phyloP scores from a whole-genome alignment of 2,329 filamentous ascomycete species.

The Pseudovirgaria hyperparasitica region DNA sequence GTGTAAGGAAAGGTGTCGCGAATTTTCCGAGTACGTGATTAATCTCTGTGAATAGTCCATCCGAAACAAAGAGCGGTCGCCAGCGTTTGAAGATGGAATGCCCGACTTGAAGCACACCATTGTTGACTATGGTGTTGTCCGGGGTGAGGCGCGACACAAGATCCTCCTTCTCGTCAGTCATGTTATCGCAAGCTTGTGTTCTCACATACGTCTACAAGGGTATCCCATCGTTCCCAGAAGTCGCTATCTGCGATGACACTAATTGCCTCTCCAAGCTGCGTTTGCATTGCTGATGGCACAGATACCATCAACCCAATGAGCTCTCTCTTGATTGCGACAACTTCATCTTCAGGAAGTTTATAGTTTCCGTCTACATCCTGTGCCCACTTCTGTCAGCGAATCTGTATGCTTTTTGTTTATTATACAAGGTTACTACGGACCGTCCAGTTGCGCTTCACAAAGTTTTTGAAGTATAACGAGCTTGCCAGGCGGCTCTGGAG shows the following conservation, averaged over 20 bases:
- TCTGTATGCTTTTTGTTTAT: not conserved
- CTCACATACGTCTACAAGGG: slow-evolving; percentile 63
- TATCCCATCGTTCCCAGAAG: slow-evolving; percentile 93
- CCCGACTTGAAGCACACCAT: slow-evolving; percentile 89
- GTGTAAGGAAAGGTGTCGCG: slow-evolving; percentile 65
- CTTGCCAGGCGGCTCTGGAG: slow-evolving; percentile 72
- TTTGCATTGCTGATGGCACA: slow-evolving; percentile 74
- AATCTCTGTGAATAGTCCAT: slow-evolving; percentile 88
- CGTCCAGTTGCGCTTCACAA: slow-evolving; percentile 87
- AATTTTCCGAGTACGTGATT: slow-evolving; percentile 88
- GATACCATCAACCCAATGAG: slow-evolving; percentile 94
- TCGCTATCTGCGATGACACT: slow-evolving; percentile 96
- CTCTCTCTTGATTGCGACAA: slow-evolving; percentile 83
- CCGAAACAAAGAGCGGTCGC: slow-evolving; percentile 85
- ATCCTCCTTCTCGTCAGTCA: slow-evolving; percentile 41
- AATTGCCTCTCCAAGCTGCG: slow-evolving; percentile 90
- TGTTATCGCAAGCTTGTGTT: not conserved
- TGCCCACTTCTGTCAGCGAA: slow-evolving; percentile 8
- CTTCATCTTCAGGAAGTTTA: slow-evolving; percentile 72
- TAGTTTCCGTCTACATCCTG: slow-evolving; percentile 88
- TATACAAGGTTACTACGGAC: slow-evolving; percentile 31
- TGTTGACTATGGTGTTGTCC: slow-evolving; percentile 72
- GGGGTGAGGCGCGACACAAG: slow-evolving; percentile 77
- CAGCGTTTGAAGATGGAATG: slow-evolving; percentile 97
- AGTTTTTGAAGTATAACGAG: slow-evolving; percentile 96